Evolutionary conservation across 2,329 filamentous ascomycete genomes (phyloP).

Genomic region (Colletotrichum destructivum): DNA sequence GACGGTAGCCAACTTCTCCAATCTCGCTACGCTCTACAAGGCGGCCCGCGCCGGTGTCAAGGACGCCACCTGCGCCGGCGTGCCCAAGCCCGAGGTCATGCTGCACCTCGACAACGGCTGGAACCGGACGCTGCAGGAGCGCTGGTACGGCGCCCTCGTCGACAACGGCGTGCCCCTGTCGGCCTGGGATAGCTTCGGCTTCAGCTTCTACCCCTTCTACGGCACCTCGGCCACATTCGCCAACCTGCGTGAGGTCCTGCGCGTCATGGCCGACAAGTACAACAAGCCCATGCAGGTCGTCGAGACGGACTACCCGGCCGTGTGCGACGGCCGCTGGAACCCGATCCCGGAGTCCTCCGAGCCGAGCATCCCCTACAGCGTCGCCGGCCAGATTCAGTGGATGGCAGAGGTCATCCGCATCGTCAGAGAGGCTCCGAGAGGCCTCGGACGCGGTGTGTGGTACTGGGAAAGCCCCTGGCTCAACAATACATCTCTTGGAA

Average conservation of each 20-base stretch:
- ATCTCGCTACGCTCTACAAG: slow-evolving; percentile 48
- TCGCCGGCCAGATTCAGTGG: slow-evolving; percentile 34
- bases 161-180: slow-evolving; percentile 37
- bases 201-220: slow-evolving; percentile 41
- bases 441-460: slow-evolving; percentile 32
- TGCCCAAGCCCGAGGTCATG: slow-evolving; percentile 44
- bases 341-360: slow-evolving; percentile 33
- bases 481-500: slow-evolving; percentile 37
- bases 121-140: slow-evolving; percentile 39
- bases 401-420: slow-evolving; percentile 24
- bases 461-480: slow-evolving; percentile 37
- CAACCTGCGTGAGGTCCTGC: slow-evolving; percentile 27
- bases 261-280: slow-evolving; percentile 33
- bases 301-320: slow-evolving; percentile 39
- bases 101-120: slow-evolving; percentile 40
- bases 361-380: slow-evolving; percentile 38
- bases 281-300: slow-evolving; percentile 37
- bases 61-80: slow-evolving; percentile 35
- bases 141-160: slow-evolving; percentile 37
- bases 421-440: slow-evolving; percentile 28
- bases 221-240: slow-evolving; percentile 37
- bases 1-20: slow-evolving; percentile 51
- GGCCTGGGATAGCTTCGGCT: slow-evolving; percentile 34
- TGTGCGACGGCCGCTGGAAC: slow-evolving; percentile 38
- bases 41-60: slow-evolving; percentile 44